Base-by-base conservation (phyloP, 176 grass and related monocot genomes). In the Oryza brachyantha region DNA sequence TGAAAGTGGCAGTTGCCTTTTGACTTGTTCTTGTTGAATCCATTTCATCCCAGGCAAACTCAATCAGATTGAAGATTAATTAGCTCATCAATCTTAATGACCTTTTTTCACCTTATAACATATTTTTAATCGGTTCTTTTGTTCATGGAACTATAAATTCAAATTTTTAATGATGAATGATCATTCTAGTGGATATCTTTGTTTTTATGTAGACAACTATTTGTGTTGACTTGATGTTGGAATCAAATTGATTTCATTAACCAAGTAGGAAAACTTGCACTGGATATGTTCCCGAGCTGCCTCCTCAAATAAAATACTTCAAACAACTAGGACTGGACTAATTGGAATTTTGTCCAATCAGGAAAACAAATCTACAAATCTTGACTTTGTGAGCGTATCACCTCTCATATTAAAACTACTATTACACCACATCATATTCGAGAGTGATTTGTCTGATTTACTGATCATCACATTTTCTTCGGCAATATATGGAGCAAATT, bases 171-270 rank as follows among this genome's bases (percentile, higher is more conserved):
- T 34, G 10, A 13, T 50, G 28, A 21, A 38, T 31, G 7, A 70
- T 69, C 17, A 43, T 70, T 70, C 10, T 41, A 31, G 19, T n/a
- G 7, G 52, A 2, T 10, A 13, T 36, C 5, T 72, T 46, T 62
- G 35, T 27, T 11, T 21, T 34, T 43, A 10, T 41, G 7, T 3
- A 19, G 17, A 25, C 14, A 60, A 35, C 57, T 57, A 3, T 69
- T 68, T 72, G 21, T 83, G 28, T 68, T 69, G 35, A 48, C 73
- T 84, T 61, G 28, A 46, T 69, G 28, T 36, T 2, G 1, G 21
- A 68, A 60, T 71, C 68, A 31, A 21, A 29, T 31, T 48, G 41
- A 17, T 71, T 48, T 29, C 8, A 48, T 70, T 70, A 70, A 43
- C 9, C 28, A 1, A 8, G 17, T 14, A 27, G 8, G 25, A 41